A percentile compares a stretch with the other conserved stretches of the same genome.
Conservation (phyloP, 495 filamentous ascomycete species). For the Emericellopsis terricola region DNA sequence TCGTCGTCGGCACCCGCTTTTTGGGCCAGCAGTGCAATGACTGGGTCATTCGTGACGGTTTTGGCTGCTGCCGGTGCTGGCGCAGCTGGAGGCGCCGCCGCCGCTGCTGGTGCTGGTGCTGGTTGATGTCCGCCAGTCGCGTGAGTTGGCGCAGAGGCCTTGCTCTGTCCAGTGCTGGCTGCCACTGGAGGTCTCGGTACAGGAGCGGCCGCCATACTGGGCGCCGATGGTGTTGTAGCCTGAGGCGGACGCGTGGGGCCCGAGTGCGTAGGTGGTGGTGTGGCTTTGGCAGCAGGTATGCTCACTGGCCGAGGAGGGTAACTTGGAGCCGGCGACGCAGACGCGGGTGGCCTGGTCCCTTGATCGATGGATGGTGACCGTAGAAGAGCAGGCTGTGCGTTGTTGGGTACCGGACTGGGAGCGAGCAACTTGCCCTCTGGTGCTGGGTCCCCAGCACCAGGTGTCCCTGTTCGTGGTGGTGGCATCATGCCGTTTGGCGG, state of each 20-base stretch:
- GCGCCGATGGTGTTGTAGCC: background rate
- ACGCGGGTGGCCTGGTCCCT: constrained; percentile 1
- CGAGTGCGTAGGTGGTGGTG: background rate
- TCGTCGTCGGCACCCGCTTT: constrained; percentile 70
- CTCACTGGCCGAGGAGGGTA: constrained; percentile 3
- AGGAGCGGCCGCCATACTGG: no score
- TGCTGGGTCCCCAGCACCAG: constrained; percentile 11
- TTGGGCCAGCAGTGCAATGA: constrained; percentile 85
- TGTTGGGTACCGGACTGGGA: constrained; percentile 4
- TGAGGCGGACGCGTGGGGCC: background rate
- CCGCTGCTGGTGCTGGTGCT: constrained; percentile 8
- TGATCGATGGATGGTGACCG: no score
- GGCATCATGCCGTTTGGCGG: constrained; percentile 40
- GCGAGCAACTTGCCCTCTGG: no score
- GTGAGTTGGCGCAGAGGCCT: background rate
- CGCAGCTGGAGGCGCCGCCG: constrained; percentile 11
- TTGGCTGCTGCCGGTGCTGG: constrained; percentile 4
- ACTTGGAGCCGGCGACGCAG: background rate
- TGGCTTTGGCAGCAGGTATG: background rate
- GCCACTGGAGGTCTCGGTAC: background rate
- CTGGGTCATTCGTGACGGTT: constrained; percentile 53
- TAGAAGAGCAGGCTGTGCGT: background rate
- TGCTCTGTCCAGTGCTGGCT: background rate
- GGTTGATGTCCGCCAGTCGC: no score
- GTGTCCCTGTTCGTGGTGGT: constrained; percentile 29